Conservation (phyloP, 2,329 filamentous ascomycete genomes). For the Neospermospora avenae region DNA sequence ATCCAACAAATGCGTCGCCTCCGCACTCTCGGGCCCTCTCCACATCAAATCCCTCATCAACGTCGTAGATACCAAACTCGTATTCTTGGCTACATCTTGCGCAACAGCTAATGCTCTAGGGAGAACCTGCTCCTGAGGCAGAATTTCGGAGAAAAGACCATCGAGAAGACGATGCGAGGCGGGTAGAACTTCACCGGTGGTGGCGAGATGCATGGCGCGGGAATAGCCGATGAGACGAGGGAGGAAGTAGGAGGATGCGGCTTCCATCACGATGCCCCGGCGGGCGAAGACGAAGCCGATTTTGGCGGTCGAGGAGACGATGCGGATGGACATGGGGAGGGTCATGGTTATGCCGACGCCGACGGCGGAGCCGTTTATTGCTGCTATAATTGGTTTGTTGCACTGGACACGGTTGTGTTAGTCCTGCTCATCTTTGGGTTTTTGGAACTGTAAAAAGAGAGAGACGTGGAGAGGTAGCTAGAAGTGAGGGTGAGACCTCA, state of each 20-base stretch:
- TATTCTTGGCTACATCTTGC: slow-evolving; percentile 62
- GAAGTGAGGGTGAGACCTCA: too few species aligned
- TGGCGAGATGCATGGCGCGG: slow-evolving; percentile 61
- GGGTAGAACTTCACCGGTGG: slow-evolving; percentile 61
- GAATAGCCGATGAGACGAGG: slow-evolving; percentile 65
- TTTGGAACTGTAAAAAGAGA: not conserved
- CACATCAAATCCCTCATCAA: slow-evolving; percentile 73
- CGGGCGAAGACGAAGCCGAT: slow-evolving; percentile 73
- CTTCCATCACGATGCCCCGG: slow-evolving; percentile 70
- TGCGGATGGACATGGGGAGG: slow-evolving; percentile 49
- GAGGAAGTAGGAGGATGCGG: slow-evolving; percentile 67
- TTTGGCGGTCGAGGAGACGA: slow-evolving; percentile 57
- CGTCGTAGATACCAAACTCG: slow-evolving; percentile 59
- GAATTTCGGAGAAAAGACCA: slow-evolving; percentile 63
- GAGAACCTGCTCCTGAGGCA: slow-evolving; percentile 59
- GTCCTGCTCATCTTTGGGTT: too few species aligned
- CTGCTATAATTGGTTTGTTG: slow-evolving; percentile 55
- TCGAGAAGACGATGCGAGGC: slow-evolving; percentile 49
- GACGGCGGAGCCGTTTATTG: slow-evolving; percentile 57
- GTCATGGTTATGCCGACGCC: slow-evolving; percentile 62
- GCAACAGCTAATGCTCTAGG: slow-evolving; percentile 64
- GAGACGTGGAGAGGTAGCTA: not conserved
- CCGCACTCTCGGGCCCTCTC: slow-evolving; percentile 53
- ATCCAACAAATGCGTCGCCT: slow-evolving; percentile 70
- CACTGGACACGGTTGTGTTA: slow-evolving; percentile 46